Conservation (phyloP, 495 filamentous ascomycete species). For the Penicillium mononematosum region DNA sequence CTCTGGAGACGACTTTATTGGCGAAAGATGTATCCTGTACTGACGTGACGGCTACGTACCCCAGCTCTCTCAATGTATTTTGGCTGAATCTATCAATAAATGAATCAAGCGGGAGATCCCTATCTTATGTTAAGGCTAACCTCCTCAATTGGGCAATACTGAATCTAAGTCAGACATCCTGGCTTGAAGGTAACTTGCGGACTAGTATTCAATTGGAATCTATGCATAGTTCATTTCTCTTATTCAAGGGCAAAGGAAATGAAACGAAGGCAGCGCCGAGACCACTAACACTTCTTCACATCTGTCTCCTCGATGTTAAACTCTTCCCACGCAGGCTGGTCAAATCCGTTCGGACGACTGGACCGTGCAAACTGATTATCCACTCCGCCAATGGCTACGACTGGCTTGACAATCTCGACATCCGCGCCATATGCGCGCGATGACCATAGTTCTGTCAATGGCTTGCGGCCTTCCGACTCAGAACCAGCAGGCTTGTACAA, state of each 20-base stretch:
- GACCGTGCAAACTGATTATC: slow-evolving; percentile 42
- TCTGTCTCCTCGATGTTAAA: slow-evolving; percentile 33
- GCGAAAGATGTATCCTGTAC: background rate
- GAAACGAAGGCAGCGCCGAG: background rate
- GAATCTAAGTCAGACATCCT: background rate
- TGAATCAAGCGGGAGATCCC: too few species aligned
- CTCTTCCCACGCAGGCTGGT: slow-evolving; percentile 38
- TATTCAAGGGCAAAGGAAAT: background rate
- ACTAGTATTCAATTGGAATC: background rate
- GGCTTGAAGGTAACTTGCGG: background rate
- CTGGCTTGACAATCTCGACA: slow-evolving; percentile 41
- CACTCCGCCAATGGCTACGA: slow-evolving; percentile 39
- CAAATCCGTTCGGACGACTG: slow-evolving; percentile 44
- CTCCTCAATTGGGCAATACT: background rate
- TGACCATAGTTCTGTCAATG: slow-evolving; percentile 43
- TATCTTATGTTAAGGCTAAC: background rate
- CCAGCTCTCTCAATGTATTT: too few species aligned
- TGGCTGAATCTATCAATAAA: too few species aligned
- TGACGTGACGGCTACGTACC: background rate
- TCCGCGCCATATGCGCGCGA: slow-evolving; percentile 41
- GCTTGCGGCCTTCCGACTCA: slow-evolving; percentile 16
- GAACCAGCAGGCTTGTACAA: slow-evolving; percentile 29
- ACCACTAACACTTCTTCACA: slow-evolving; percentile 19
- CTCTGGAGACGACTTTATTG: background rate
- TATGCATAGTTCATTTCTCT: background rate